Conservation (phyloP, 78 protist species). For the Dictyostelium intermedium region DNA sequence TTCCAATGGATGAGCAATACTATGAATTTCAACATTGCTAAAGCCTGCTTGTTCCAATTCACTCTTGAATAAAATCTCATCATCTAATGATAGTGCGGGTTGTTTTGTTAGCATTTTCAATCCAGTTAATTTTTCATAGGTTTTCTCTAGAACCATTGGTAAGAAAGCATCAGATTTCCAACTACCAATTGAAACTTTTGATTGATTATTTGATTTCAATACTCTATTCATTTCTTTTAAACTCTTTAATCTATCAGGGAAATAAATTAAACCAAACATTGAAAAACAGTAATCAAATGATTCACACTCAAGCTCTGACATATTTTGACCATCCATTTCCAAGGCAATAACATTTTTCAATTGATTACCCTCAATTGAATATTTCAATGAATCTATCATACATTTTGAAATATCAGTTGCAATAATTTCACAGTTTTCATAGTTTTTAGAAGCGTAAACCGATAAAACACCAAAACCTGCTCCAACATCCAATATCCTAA, state of each 20-base stretch:
- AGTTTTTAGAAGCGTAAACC: background rate
- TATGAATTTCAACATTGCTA: background rate
- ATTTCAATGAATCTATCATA: background rate
- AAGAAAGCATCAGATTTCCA: background rate
- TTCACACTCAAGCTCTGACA: background rate
- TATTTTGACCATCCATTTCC: conserved; percentile 12
- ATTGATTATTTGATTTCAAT: conserved; percentile 3
- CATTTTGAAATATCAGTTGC: conserved; percentile 39
- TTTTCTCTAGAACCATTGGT: background rate
- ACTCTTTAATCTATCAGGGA: conserved; percentile 2
- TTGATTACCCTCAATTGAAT: background rate
- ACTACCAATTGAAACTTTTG: background rate
- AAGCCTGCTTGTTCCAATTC: conserved; percentile 9
- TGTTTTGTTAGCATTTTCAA: background rate
- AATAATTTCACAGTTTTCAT: background rate
- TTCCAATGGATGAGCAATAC: background rate
- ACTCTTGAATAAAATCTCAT: background rate
- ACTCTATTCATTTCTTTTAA: conserved; percentile 11
- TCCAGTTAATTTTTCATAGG: background rate
- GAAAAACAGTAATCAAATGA: conserved; percentile 30
- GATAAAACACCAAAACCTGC: conserved; percentile 57
- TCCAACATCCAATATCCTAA: conserved; percentile 24
- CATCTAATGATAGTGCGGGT: background rate
- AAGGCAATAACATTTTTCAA: background rate
- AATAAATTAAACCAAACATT: conserved; percentile 37